These are phyloP conservation scores for Neostapfia colusana DNA, from an alignment of 176 grass and related monocot species.

Conservation along the genomic window DNA sequence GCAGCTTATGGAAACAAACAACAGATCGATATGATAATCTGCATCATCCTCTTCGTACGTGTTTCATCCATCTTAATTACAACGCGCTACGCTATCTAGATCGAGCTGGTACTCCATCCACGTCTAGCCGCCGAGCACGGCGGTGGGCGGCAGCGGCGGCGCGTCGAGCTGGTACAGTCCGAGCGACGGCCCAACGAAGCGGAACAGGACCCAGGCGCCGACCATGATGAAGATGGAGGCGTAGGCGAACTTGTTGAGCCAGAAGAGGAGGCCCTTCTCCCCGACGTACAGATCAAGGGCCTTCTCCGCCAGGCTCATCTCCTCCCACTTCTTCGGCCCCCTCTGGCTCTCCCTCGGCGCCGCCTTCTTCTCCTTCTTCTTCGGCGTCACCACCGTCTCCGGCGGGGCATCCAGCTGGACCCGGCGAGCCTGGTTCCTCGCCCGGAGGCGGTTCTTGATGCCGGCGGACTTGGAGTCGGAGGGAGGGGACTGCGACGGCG, in stretches of 20 bases:
- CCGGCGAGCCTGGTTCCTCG: constrained; percentile 51
- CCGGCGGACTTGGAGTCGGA: constrained; percentile 28
- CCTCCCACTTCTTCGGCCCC: constrained; percentile 69
- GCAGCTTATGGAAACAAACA: not conserved
- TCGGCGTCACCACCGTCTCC: constrained; percentile 22
- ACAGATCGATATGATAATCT: not conserved
- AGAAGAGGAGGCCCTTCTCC: constrained; percentile 86
- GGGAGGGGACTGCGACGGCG: not conserved
- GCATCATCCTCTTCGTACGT: not conserved
- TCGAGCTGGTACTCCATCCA: not conserved
- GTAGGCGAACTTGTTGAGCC: constrained; percentile 97
- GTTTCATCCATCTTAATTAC: too few relatives aligned
- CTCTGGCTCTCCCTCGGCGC: constrained; percentile 11
- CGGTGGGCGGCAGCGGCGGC: constrained; percentile 54
- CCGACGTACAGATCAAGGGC: constrained; percentile 78
- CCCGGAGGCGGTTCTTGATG: constrained; percentile 50
- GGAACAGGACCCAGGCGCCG: constrained; percentile 87
- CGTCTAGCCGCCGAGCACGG: constrained; percentile 40
- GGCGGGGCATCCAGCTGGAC: constrained; percentile 28
- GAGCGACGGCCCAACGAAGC: constrained; percentile 76
- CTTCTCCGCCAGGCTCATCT: constrained; percentile 80
- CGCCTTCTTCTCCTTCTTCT: constrained; percentile 22
- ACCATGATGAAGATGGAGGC: constrained; percentile 80
- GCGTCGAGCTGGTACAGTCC: constrained; percentile 87
- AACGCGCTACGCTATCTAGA: constrained; percentile 20